Evolutionary conservation across 2,329 filamentous ascomycete species (phyloP).

Genomic region (Chaetoscypha palmicola): DNA sequence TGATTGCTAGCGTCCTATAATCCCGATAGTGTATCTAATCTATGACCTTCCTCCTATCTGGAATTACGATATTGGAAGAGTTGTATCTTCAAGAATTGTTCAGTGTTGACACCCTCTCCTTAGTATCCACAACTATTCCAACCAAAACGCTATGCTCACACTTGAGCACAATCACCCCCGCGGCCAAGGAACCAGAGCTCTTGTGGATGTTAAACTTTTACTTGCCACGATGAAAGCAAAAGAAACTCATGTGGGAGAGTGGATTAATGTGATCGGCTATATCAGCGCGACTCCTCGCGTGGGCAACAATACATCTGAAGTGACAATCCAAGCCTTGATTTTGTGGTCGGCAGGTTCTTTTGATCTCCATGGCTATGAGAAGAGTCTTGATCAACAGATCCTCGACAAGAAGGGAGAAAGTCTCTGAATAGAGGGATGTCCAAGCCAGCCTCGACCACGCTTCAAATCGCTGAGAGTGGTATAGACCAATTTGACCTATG

Average conservation of each 20-base stretch:
- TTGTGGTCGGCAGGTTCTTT: slow-evolving; percentile 72
- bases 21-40: too few species aligned
- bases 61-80: too few species aligned
- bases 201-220: slow-evolving; percentile 66
- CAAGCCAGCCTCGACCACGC: too few species aligned
- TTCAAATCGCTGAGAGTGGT: too few species aligned
- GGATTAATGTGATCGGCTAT: slow-evolving; percentile 87
- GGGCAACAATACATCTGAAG: slow-evolving; percentile 14
- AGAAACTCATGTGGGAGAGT: slow-evolving; percentile 66
- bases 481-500: too few species aligned
- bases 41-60: too few species aligned
- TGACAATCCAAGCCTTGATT: slow-evolving; percentile 64
- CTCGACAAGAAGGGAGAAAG: too few species aligned
- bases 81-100: not conserved
- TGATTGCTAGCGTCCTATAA: not conserved
- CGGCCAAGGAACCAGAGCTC: slow-evolving; percentile 39
- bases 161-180: slow-evolving; percentile 62
- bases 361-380: slow-evolving; percentile 65
- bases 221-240: slow-evolving; percentile 57
- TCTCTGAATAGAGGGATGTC: too few species aligned
- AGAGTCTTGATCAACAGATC: slow-evolving; percentile 15
- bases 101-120: not conserved
- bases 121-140: slow-evolving; percentile 50
- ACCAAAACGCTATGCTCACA: slow-evolving; percentile 50
- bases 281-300: slow-evolving; percentile 36